Percentiles rank a stretch among this genome's conserved stretches.
Evolutionary conservation across 169 alveolate genomes (phyloP).

Genomic region (Gregarina niphandrodes): DNA sequence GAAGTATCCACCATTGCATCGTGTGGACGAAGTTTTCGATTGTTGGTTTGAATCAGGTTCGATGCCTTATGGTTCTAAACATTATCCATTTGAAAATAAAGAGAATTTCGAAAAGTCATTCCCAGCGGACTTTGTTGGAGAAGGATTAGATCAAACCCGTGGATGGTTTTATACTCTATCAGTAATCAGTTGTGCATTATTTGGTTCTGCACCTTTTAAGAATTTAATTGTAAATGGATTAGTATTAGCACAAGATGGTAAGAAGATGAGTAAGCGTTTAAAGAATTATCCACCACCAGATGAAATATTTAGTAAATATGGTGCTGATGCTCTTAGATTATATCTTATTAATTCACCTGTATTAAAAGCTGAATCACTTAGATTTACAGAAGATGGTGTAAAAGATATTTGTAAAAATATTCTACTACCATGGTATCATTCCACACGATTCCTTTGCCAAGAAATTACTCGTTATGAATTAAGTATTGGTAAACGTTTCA

Average conservation of each 20-base stretch:
- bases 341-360: slow-evolving; percentile 81
- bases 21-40: slow-evolving; percentile 58
- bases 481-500: slow-evolving; percentile 31
- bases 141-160: slow-evolving; percentile 95
- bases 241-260: slow-evolving; percentile 83
- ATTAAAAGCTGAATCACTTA: slow-evolving; percentile 79
- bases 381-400: slow-evolving; percentile 73
- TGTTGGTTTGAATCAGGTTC: slow-evolving; percentile 99
- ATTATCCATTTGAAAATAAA: slow-evolving; percentile 80
- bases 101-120: slow-evolving; percentile 59
- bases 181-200: slow-evolving; percentile 61
- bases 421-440: slow-evolving; percentile 89
- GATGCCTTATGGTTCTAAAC: slow-evolving; percentile 89
- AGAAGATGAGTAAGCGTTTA: slow-evolving; percentile 87
- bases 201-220: slow-evolving; percentile 66
- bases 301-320: slow-evolving; percentile 51
- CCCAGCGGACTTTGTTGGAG: slow-evolving; percentile 98
- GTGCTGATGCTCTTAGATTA: slow-evolving; percentile 79
- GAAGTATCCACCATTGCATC: too few species aligned
- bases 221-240: slow-evolving; percentile 77
- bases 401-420: slow-evolving; percentile 72
- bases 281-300: slow-evolving; percentile 86
- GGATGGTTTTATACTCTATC: slow-evolving; percentile 77
- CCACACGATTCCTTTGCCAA: slow-evolving; percentile 65
- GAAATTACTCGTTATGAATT: slow-evolving; percentile 73